Evolutionary conservation across 495 filamentous ascomycete species (phyloP), one percentile per base, ranked within the genome.

Genomic region (Podospora anserina): DNA sequence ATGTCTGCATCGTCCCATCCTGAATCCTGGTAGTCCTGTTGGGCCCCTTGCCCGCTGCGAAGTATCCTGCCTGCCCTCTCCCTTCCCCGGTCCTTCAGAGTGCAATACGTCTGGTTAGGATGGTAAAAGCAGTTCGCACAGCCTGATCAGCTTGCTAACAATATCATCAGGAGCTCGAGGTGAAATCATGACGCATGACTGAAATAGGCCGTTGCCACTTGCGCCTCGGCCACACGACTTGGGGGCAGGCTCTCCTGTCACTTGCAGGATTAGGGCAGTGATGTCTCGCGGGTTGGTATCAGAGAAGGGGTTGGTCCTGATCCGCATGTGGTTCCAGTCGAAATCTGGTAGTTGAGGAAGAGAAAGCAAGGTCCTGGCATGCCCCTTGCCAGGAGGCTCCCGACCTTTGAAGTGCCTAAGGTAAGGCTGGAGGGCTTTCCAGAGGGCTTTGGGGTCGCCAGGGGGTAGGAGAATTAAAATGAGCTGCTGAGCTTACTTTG

Each of bases 71-170:
- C 30, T 2, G 69, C 68, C 7, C 68, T 68, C 59, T 67, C 55
- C 5, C n/a, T 28, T 1, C 73, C 76, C 76, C 72, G 76, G 5
- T 15, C 27, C 64, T 71, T 77, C 54, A 73, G 70, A 16, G 64
- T 67, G 61, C 78, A 80, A n/a, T 73, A 65, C 0, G 69, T 73
- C 55, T 77, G 75, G 0, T 69, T 67, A 57, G n/a, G 65, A 28
- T 77, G 74, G 44, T 80, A 79, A 19, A 72, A 76, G 61, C 78
- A 80, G 32, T 77, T 79, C 9, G 75, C 78, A 26, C 78, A 80
- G 11, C 66, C 66, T 23, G 3, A 72, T 16, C 5, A 79, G 55
- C 3, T 61, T 65, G 0, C 30, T 60, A 0, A 75, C 57, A 0
- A 71, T 39, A 4, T 18, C 57, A 0, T 30, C 30, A 0, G 66